phyloP scores from a whole-genome alignment of 371 early-diverging fungal genomes.

The Saksenaea vasiformis region DNA sequence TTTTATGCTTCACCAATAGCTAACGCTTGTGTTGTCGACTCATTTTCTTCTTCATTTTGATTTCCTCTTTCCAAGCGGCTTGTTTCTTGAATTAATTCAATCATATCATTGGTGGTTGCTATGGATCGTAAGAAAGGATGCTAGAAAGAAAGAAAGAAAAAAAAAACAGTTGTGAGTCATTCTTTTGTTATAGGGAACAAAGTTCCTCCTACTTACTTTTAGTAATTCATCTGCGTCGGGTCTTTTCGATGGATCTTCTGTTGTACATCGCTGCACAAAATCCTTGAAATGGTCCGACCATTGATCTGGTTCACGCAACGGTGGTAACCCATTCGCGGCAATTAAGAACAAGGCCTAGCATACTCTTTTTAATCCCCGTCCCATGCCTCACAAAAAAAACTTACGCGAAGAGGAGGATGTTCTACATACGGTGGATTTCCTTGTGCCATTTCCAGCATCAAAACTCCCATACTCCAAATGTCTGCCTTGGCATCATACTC shows the following conservation, averaged over 20 bases:
- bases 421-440: slow-evolving; percentile 77
- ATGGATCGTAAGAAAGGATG: slow-evolving; percentile 43
- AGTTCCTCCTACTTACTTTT: slow-evolving; percentile 24
- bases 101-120: slow-evolving; percentile 26
- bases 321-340: slow-evolving; percentile 54
- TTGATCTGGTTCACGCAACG: slow-evolving; percentile 38
- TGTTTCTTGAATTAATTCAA: slow-evolving; percentile 27
- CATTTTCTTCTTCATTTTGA: slow-evolving; percentile 22
- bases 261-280: slow-evolving; percentile 45
- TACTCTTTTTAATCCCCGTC: background rate
- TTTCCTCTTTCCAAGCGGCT: slow-evolving; percentile 17
- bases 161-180: background rate
- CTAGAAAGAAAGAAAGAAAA: slow-evolving; percentile 9
- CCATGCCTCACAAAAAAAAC: too few relatives aligned
- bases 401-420: slow-evolving; percentile 64
- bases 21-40: slow-evolving; percentile 15
- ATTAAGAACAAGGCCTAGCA: slow-evolving; percentile 56
- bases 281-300: slow-evolving; percentile 46
- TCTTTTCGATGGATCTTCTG: slow-evolving; percentile 14
- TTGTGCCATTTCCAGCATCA: slow-evolving; percentile 84
- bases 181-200: background rate
- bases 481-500: slow-evolving; percentile 84
- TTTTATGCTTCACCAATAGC: slow-evolving; percentile 12
- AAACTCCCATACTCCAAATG: slow-evolving; percentile 87
- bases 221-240: slow-evolving; percentile 49